Evolutionary conservation across 495 filamentous ascomycete species (phyloP).

Genomic region (Friedmanniomyces simplex): DNA sequence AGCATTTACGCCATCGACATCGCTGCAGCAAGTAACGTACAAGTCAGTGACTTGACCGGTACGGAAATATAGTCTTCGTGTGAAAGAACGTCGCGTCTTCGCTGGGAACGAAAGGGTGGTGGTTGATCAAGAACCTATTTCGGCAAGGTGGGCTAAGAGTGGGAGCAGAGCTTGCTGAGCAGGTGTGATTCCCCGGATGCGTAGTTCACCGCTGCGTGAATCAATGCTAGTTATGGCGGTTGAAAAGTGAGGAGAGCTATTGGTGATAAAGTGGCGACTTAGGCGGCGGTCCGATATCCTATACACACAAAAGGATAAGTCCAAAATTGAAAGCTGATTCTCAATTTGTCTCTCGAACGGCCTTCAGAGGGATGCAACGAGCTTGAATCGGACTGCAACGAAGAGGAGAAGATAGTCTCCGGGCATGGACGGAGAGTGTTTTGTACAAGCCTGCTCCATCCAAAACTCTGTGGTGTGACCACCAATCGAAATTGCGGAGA

Average conservation of each 20-base stretch:
- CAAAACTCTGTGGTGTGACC: too few species aligned
- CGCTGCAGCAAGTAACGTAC: slow-evolving; percentile 21
- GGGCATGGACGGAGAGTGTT: too few species aligned
- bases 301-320: not conserved
- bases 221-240: not conserved
- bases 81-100: not conserved
- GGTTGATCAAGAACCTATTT: not conserved
- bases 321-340: slow-evolving; percentile 2
- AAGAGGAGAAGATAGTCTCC: not conserved
- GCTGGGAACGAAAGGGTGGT: not conserved
- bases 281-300: too few species aligned
- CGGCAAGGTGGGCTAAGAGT: too few species aligned
- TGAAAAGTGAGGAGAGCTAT: not conserved
- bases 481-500: too few species aligned
- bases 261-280: not conserved
- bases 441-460: too few species aligned
- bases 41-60: not conserved
- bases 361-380: slow-evolving; percentile 1
- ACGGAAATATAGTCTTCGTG: too few species aligned
- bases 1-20: not conserved
- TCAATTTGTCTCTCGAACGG: slow-evolving; percentile 15
- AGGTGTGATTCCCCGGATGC: not conserved
- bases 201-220: not conserved
- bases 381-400: not conserved
- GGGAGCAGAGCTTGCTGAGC: too few species aligned